Percentiles rank a stretch among this genome's conserved stretches.
Evolutionary conservation across 495 filamentous ascomycete genomes (phyloP).

Genomic region (Lepraria neglecta): DNA sequence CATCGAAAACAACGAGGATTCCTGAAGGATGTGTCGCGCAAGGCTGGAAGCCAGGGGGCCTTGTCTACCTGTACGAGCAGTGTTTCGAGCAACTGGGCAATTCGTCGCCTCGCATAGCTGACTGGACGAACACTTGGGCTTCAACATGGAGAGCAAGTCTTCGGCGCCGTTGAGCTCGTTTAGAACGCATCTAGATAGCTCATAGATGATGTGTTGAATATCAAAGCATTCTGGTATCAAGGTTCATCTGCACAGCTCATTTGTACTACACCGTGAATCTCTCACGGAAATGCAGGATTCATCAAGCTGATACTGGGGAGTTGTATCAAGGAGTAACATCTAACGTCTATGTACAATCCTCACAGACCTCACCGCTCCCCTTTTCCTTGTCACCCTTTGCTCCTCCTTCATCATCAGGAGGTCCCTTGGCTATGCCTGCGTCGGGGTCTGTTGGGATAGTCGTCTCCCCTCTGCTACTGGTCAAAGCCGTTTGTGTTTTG

Average conservation of each 20-base stretch:
- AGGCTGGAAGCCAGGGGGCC: not conserved
- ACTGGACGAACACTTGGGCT: no score
- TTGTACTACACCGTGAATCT: no score
- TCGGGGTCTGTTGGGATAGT: conserved; percentile 1
- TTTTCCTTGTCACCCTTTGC: not conserved
- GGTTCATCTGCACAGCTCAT: not conserved
- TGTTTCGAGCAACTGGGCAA: not conserved
- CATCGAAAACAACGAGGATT: not conserved
- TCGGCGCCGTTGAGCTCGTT: not conserved
- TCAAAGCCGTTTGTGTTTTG: not conserved
- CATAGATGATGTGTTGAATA: not conserved
- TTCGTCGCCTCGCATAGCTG: not conserved
- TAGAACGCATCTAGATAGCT: conserved; percentile 4
- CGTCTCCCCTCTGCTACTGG: not conserved
- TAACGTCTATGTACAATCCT: conserved; percentile 1
- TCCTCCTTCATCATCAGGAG: not conserved
- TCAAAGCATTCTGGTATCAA: not conserved
- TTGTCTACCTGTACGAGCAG: not conserved
- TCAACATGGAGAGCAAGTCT: no score
- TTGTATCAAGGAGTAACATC: not conserved
- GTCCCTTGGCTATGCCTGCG: not conserved
- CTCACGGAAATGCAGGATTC: no score
- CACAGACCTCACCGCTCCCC: not conserved
- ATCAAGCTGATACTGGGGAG: not conserved
- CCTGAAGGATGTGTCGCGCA: not conserved